Evolutionary conservation across 352 stramenopile species (phyloP), one percentile per base, ranked within the genome.

Genomic region (Aphanomyces stellatus): DNA sequence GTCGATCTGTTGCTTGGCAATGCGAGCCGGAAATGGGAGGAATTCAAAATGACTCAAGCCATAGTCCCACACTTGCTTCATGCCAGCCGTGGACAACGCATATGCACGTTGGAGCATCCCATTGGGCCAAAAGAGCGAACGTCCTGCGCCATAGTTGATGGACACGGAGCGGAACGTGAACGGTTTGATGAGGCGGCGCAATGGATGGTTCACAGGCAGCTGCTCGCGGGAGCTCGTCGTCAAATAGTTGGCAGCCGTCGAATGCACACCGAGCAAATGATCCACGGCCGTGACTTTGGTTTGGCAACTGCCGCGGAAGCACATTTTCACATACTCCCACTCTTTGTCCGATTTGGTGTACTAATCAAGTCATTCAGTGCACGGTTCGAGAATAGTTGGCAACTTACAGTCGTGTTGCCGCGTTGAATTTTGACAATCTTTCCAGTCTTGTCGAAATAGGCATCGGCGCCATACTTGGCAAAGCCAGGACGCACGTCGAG

Each of bases 221-320:
- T 51, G 41, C 27, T 67, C 60, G 15, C 60, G 60, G 27, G 11
- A 35, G n/a, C 19, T 27, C 6, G 48, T 67, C 15, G 51, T 25
- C 60, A 67, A 57, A 41, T 57, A 48, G 49, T 67, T 67, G 49
- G 60, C 60, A 1, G 35, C 60, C 8, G 60, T 67, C 22, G 27
- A 37, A 40, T 67, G 60, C 30, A 67, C 37, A 10, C 60, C 60
- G 8, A 67, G 35, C 19, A 67, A 30, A 43, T 67, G 60, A 33
- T 67, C 60, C 30, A 67, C 60, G 4, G 60, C 60, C 22, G 60
- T 67, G n/a, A 67, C 37, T 25, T 67, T 67, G 30, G 60, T 57
- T 17, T 59, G 22, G 15, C 57, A 28, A 41, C 24, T 59, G 30
- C 60, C 46, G 17, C 60, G 60, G 17, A 67, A 67, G 24, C 41